phyloP scores from a whole-genome alignment of 495 filamentous ascomycete species.

The Cladorrhinum samala region DNA sequence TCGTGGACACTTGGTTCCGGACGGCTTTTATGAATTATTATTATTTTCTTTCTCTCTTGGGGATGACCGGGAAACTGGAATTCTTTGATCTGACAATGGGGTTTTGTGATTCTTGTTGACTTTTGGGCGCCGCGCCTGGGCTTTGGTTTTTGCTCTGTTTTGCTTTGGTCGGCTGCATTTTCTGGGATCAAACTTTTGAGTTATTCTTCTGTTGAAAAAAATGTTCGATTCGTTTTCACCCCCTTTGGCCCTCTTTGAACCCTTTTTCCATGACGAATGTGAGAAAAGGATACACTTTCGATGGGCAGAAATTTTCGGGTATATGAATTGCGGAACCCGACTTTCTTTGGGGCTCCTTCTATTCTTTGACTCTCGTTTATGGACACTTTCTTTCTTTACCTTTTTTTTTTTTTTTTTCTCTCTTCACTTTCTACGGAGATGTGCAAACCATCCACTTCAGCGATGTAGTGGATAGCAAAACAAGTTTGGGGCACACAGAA shows the following conservation, averaged over 20 bases:
- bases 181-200: not conserved
- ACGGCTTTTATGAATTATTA: conserved; percentile 21
- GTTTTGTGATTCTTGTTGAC: not conserved
- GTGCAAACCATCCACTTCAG: conserved; percentile 3
- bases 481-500: no score
- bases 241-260: not conserved
- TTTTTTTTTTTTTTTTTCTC: conserved; percentile 7
- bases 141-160: not conserved
- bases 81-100: not conserved
- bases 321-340: no score
- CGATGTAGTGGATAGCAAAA: not conserved
- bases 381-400: conserved; percentile 6
- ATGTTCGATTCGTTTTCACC: not conserved
- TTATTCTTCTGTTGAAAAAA: not conserved
- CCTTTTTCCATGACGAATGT: no score
- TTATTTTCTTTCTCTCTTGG: conserved; percentile 9
- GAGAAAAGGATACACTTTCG: no score
- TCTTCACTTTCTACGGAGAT: not conserved
- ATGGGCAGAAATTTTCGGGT: no score
- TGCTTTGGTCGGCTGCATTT: conserved; percentile 2
- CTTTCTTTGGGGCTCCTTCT: no score
- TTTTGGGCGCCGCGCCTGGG: not conserved
- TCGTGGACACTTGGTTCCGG: not conserved
- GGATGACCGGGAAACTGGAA: conserved; percentile 16
- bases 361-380: not conserved